Conservation (phyloP, 768 basidiomycete genomes). For the Boletus subcaerulescens region DNA sequence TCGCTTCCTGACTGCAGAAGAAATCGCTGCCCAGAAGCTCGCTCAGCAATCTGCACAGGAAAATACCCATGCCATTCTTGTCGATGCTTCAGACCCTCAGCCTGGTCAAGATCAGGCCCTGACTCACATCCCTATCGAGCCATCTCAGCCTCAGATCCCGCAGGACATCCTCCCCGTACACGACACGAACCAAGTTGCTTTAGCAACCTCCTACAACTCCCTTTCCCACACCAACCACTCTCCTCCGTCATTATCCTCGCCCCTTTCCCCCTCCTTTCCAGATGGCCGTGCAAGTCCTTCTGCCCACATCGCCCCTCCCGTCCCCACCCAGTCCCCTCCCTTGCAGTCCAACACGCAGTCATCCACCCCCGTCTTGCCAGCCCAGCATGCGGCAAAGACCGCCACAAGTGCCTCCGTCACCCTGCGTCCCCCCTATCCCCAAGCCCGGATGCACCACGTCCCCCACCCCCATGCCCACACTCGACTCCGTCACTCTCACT, state of each 20-base stretch:
- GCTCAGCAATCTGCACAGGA: slow-evolving; percentile 29
- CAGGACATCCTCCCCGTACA: slow-evolving; percentile 20
- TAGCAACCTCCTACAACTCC: slow-evolving; percentile 16
- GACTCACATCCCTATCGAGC: slow-evolving; percentile 1
- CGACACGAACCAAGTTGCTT: slow-evolving; percentile 6
- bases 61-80: slow-evolving; percentile 15
- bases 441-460: slow-evolving; percentile 72
- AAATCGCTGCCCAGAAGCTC: slow-evolving; percentile 81
- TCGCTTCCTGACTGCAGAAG: slow-evolving; percentile 94
- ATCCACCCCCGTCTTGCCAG: slow-evolving; percentile 13
- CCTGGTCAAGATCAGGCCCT: slow-evolving; percentile 6
- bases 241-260: slow-evolving; percentile 17
- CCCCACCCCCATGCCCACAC: slow-evolving; percentile 79
- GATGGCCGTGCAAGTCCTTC: slow-evolving; percentile 15
- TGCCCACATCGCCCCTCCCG: slow-evolving; percentile 16
- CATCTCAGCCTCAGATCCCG: slow-evolving; percentile 13
- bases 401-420: slow-evolving; percentile 41
- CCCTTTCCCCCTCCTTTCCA: slow-evolving; percentile 18
- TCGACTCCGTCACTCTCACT: slow-evolving; percentile 61
- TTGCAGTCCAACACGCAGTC: slow-evolving; percentile 21
- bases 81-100: slow-evolving; percentile 18
- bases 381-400: slow-evolving; percentile 27
- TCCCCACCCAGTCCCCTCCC: slow-evolving; percentile 22
- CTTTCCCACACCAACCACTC: slow-evolving; percentile 26
- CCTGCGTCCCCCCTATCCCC: slow-evolving; percentile 57